Percentiles rank a stretch among this genome's conserved stretches.
phyloP scores from a whole-genome alignment of 345 rosid genomes.

The Citrus cavaleriei region DNA sequence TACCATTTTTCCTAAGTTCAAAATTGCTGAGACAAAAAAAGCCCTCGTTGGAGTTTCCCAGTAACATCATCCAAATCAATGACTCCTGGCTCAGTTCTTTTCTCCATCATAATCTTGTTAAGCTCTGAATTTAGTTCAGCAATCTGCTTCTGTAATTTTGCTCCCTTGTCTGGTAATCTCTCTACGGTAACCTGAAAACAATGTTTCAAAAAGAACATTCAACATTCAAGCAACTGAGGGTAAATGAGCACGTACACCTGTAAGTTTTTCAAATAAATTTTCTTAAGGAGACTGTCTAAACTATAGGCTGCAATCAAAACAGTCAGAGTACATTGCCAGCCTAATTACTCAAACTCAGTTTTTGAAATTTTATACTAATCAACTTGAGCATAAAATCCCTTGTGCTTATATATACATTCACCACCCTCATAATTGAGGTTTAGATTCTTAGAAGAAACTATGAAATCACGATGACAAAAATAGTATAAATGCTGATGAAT shows the following conservation, averaged over 20 bases:
- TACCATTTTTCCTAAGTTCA: slow-evolving; percentile 11
- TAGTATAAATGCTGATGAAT: neutral
- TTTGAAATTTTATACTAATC: too few species aligned
- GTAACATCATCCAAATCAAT: slow-evolving; percentile 61
- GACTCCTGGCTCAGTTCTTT: slow-evolving; percentile 27
- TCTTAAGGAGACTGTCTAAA: neutral
- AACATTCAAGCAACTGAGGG: neutral
- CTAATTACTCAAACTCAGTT: neutral
- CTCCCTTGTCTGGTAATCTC: slow-evolving; percentile 80
- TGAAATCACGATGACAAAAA: neutral
- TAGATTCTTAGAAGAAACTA: neutral
- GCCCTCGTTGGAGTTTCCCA: slow-evolving; percentile 40
- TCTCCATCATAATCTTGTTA: slow-evolving; percentile 33
- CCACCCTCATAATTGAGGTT: neutral
- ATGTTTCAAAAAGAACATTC: neutral
- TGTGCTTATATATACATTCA: too few species aligned
- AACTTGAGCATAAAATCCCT: too few species aligned
- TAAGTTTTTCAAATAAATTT: neutral
- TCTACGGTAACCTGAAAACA: slow-evolving; percentile 49
- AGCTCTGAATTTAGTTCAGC: slow-evolving; percentile 61
- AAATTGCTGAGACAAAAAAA: slow-evolving; percentile 33
- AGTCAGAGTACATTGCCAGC: neutral
- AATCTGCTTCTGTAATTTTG: slow-evolving; percentile 64
- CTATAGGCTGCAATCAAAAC: neutral
- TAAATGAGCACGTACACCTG: neutral